Evolutionary conservation across 2,329 filamentous ascomycete genomes (phyloP).

Genomic region (Phaeosphaeria sp.): DNA sequence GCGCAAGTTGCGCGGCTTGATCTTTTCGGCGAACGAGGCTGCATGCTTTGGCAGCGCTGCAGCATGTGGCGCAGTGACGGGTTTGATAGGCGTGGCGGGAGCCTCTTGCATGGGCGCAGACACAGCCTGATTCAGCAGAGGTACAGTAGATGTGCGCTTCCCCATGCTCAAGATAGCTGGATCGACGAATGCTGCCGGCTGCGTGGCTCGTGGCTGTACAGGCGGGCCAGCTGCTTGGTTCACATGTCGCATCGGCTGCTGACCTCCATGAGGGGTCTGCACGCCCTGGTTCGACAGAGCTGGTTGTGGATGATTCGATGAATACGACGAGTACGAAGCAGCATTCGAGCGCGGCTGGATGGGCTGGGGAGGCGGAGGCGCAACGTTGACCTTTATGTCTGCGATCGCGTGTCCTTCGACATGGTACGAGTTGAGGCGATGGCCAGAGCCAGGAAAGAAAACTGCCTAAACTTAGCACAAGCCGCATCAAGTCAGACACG

Average conservation of each 20-base stretch:
- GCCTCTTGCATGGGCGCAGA: slow-evolving; percentile 43
- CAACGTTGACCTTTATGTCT: slow-evolving; percentile 61
- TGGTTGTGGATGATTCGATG: slow-evolving; percentile 19
- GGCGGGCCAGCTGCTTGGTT: slow-evolving; percentile 23
- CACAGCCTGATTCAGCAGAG: slow-evolving; percentile 23
- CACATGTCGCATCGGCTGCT: slow-evolving; percentile 15
- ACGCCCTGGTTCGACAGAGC: slow-evolving; percentile 7
- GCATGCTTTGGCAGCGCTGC: slow-evolving; percentile 44
- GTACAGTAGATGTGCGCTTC: slow-evolving; percentile 42
- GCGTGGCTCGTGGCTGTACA: slow-evolving; percentile 28
- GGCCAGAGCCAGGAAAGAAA: slow-evolving; percentile 61
- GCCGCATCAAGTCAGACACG: neutral
- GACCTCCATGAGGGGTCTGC: slow-evolving; percentile 9
- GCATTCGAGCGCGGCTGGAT: slow-evolving; percentile 22
- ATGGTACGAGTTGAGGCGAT: slow-evolving; percentile 60
- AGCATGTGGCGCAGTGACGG: slow-evolving; percentile 42
- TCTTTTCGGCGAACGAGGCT: slow-evolving; percentile 46
- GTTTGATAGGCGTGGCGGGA: slow-evolving; percentile 53
- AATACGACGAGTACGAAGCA: slow-evolving; percentile 28
- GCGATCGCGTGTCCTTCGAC: slow-evolving; percentile 65
- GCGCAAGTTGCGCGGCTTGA: slow-evolving; percentile 36
- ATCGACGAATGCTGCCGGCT: slow-evolving; percentile 67
- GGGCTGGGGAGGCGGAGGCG: slow-evolving; percentile 25
- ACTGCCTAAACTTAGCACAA: slow-evolving; percentile 43
- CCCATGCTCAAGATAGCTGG: slow-evolving; percentile 79